Conservation (phyloP, 805 yeast species). For the Yarrowia porcina region DNA sequence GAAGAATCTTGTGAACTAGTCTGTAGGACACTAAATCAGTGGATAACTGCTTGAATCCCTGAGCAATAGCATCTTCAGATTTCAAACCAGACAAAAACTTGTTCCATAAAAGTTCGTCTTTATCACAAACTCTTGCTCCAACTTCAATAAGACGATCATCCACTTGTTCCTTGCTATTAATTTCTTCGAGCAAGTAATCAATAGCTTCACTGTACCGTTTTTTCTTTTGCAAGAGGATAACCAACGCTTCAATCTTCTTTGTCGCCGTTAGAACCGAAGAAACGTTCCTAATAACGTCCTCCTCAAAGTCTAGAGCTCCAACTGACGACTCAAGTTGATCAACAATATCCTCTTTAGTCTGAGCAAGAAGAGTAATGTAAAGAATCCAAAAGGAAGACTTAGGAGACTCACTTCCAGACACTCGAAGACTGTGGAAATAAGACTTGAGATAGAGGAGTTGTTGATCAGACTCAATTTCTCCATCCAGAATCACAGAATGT, state of each 20-base stretch:
- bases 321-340: not conserved
- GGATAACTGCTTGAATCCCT: constrained; percentile 6
- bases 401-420: not conserved
- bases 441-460: constrained; percentile 10
- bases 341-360: not conserved
- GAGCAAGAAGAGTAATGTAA: not conserved
- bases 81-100: not conserved
- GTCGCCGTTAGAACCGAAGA: not conserved
- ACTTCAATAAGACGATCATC: not conserved
- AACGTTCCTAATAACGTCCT: not conserved
- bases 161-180: not conserved
- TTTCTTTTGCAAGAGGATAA: not conserved
- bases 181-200: not conserved
- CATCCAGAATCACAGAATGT: constrained; percentile 41
- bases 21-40: not conserved
- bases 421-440: constrained; percentile 1
- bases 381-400: not conserved
- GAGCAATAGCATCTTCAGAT: not conserved
- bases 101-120: constrained; percentile 8
- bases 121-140: not conserved
- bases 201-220: not conserved
- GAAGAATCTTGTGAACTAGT: constrained; percentile 5
- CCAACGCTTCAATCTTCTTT: not conserved
- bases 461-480: constrained; percentile 33
- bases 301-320: not conserved